phyloP scores from a whole-genome alignment of 257 asterid species.

The Plectranthus barbatus region DNA sequence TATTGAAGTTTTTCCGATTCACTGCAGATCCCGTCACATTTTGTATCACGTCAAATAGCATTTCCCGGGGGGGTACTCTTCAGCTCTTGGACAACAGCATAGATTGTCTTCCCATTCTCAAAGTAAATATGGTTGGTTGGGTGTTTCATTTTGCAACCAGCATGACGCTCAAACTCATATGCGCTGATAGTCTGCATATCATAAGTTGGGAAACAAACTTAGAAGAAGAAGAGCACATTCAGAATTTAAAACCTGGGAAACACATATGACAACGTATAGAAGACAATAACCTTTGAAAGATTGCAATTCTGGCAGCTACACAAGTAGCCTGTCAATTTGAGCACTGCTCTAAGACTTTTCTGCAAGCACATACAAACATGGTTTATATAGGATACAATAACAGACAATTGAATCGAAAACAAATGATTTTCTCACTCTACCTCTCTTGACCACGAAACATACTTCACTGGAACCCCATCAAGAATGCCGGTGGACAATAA shows the following conservation, averaged over 20 bases:
- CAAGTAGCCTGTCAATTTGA: conserved; percentile 59
- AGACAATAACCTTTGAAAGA: conserved; percentile 41
- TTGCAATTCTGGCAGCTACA: conserved; percentile 69
- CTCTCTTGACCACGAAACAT: conserved; percentile 86
- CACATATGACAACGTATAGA: background rate
- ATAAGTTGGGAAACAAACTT: conserved; percentile 4
- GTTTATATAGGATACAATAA: background rate
- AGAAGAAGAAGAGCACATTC: background rate
- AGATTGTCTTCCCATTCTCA: conserved; percentile 62
- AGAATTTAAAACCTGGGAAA: background rate
- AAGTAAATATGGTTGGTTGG: conserved; percentile 75
- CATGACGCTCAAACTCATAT: conserved; percentile 73
- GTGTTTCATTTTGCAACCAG: conserved; percentile 75
- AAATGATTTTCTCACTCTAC: conserved; percentile 23
- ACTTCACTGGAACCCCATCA: conserved; percentile 86
- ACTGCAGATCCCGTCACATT: conserved; percentile 48
- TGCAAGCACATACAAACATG: conserved; percentile 25
- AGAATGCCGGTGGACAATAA: no score
- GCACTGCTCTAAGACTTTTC: conserved; percentile 59
- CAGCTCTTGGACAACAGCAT: conserved; percentile 65
- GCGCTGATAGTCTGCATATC: conserved; percentile 48
- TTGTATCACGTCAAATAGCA: conserved; percentile 49
- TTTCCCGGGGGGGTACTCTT: conserved; percentile 52
- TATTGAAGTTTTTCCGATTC: conserved; percentile 44
- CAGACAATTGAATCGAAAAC: background rate